Evolutionary conservation across 1,139 yeast species (phyloP).

Genomic region (Hyphopichia burtonii): DNA sequence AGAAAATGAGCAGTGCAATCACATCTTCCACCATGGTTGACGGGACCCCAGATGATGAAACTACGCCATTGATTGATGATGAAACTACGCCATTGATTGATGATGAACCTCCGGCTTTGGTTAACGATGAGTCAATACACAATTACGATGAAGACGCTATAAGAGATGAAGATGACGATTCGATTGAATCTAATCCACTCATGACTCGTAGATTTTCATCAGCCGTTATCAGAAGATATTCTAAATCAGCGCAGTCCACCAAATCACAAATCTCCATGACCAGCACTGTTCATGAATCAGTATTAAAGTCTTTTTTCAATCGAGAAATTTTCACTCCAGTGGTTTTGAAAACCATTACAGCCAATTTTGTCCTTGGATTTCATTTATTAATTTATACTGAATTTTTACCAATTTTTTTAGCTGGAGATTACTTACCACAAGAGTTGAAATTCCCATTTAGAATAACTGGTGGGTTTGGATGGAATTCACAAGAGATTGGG

Average conservation of each 20-base stretch:
- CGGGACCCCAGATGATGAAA: no score
- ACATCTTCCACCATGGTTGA: not conserved
- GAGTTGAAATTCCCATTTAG: slow-evolving; percentile 36
- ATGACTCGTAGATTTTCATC: no score
- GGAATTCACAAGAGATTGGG: slow-evolving; percentile 52
- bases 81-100: slow-evolving; percentile 3
- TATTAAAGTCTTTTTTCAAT: slow-evolving; percentile 1
- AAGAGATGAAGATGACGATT: slow-evolving; percentile 4
- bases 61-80: slow-evolving; percentile 5
- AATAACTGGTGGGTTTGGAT: slow-evolving; percentile 31
- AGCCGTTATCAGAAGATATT: no score
- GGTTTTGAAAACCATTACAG: slow-evolving; percentile 39
- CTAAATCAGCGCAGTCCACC: slow-evolving; percentile 12
- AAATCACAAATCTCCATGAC: not conserved
- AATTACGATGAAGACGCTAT: slow-evolving; percentile 4
- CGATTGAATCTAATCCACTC: no score
- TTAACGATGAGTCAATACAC: slow-evolving; percentile 7
- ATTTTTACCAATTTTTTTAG: slow-evolving; percentile 58
- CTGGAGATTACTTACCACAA: slow-evolving; percentile 40
- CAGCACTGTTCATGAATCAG: not conserved
- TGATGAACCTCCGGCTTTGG: slow-evolving; percentile 1
- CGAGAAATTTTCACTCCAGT: slow-evolving; percentile 26
- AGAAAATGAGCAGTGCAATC: not conserved
- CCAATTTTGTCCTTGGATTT: slow-evolving; percentile 44
- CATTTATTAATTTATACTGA: slow-evolving; percentile 54